Evolutionary conservation across 2,329 filamentous ascomycete genomes (phyloP), one percentile per base, ranked within the genome.

Genomic region (Alternaria angustiovoidea): DNA sequence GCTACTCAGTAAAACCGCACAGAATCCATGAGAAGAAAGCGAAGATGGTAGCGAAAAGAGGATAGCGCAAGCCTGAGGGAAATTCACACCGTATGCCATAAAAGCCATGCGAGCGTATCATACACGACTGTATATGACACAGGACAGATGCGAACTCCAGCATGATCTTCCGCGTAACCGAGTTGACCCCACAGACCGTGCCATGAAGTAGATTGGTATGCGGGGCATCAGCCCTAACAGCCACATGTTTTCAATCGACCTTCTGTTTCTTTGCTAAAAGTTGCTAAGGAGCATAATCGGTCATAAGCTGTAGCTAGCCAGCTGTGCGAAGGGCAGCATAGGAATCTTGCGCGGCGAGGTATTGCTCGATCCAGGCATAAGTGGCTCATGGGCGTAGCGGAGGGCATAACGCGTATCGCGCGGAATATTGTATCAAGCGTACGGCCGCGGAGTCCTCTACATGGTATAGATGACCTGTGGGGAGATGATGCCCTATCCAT

Each of bases 171-270:
- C n/a, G 46, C 20, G 34, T 49, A 38, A 20, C 46, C 46, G 20
- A 20, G 34, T 39, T 42, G 53, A 24, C 53, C 53, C 53, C 42
- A 55, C 44, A 34, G 24, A 14, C 24, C 36, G 26, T 56, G 44
- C 44, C 14, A 51, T 36, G 24, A 34, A 11, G 36, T 51, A 56
- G 18, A 56, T 56, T 42, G 36, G 26, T 51, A 22, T 62, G 56
- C 26, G 60, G 56, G 60, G 60, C 60, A 34, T 20, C 22, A 47
- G n/a, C 32, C n/a, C 44, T 16, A 2, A 26, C 2, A 38, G 18
- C 32, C 5, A n/a, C 20, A n/a, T 28, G 7, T 12, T 14, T 7
- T 51, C 26, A 18, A n/a, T 28, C 24, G n/a, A 7, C 11, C 7
- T 20, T 20, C 22, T 16, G 3, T 28, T 39, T 12, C 7, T 38